Evolutionary conservation across 495 filamentous ascomycete species (phyloP).

Genomic region (Hypoxylon fragiforme): DNA sequence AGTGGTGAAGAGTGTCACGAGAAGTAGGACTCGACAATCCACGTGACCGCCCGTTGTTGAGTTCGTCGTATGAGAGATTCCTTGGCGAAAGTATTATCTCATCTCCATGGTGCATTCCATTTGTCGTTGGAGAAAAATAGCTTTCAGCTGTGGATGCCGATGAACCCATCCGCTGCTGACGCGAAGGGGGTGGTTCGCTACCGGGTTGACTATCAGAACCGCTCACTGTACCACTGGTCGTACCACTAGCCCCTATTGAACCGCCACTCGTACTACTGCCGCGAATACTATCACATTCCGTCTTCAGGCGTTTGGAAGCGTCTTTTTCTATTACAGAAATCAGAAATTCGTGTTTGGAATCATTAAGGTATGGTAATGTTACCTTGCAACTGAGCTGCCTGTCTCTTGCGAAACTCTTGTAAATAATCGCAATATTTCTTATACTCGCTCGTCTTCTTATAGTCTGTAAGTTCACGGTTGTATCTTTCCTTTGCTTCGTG

Average conservation of each 20-base stretch:
- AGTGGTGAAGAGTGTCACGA: slow-evolving; percentile 21
- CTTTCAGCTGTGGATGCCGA: slow-evolving; percentile 42
- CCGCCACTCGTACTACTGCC: slow-evolving; percentile 40
- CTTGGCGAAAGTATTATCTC: slow-evolving; percentile 43
- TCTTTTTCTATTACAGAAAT: slow-evolving; percentile 44
- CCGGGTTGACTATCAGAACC: slow-evolving; percentile 46
- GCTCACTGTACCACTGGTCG: slow-evolving; percentile 45
- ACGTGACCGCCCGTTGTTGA: slow-evolving; percentile 13
- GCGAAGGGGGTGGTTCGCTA: slow-evolving; percentile 49
- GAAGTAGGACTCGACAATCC: slow-evolving; percentile 36
- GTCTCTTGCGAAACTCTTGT: slow-evolving; percentile 72
- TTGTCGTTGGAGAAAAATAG: slow-evolving; percentile 33
- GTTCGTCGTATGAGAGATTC: slow-evolving; percentile 25
- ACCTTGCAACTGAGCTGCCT: slow-evolving; percentile 55
- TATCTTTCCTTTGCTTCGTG: slow-evolving; percentile 71
- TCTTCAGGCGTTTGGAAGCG: slow-evolving; percentile 47
- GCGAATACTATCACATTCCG: slow-evolving; percentile 33
- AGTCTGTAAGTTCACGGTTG: slow-evolving; percentile 64
- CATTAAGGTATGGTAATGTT: slow-evolving; percentile 3
- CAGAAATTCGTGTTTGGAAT: not conserved
- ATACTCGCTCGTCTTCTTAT: slow-evolving; percentile 70
- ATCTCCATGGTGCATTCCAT: slow-evolving; percentile 35
- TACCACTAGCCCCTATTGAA: slow-evolving; percentile 40
- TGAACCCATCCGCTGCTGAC: slow-evolving; percentile 46
- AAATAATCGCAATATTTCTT: slow-evolving; percentile 67